These are phyloP conservation scores for Striga asiatica DNA, from an alignment of 257 asterid species.

Conservation along the genomic window DNA sequence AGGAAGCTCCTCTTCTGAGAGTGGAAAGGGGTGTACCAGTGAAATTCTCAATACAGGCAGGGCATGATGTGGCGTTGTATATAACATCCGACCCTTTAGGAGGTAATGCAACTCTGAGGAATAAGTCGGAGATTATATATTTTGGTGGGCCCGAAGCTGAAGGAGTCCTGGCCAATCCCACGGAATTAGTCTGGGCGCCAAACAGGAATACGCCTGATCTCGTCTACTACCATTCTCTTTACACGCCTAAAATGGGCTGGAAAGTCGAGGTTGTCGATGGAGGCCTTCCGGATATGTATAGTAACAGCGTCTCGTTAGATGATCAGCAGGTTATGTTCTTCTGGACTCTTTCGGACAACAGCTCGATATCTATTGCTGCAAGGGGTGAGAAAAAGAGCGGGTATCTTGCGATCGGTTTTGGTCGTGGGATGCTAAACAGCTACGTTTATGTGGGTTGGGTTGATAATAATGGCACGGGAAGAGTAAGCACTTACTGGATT, in stretches of 20 bases:
- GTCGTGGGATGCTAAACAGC: constrained; percentile 83
- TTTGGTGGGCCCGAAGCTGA: constrained; percentile 92
- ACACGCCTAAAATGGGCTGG: constrained; percentile 92
- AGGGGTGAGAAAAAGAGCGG: constrained; percentile 96
- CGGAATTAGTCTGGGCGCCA: constrained; percentile 79
- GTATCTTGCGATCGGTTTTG: constrained; percentile 86
- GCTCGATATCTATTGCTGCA: constrained; percentile 83
- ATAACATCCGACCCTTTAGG: constrained; percentile 93
- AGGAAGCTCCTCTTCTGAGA: constrained; percentile 84
- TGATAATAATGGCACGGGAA: constrained; percentile 68
- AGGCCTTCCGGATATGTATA: constrained; percentile 94
- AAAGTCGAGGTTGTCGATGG: constrained; percentile 97
- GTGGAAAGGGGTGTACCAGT: constrained; percentile 95
- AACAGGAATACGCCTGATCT: constrained; percentile 90
- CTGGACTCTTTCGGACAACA: constrained; percentile 83
- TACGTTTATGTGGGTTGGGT: constrained; percentile 91
- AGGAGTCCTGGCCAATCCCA: constrained; percentile 87
- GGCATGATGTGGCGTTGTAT: constrained; percentile 96
- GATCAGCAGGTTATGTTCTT: constrained; percentile 94
- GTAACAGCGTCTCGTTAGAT: constrained; percentile 77
- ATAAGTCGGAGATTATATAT: constrained; percentile 70
- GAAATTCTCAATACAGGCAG: constrained; percentile 90
- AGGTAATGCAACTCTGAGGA: constrained; percentile 89
- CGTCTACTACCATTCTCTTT: constrained; percentile 85
- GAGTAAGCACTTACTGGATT: constrained; percentile 82